These are phyloP conservation scores for Boletus reticulatus DNA, from an alignment of 768 basidiomycete genomes.

Conservation along the genomic window DNA sequence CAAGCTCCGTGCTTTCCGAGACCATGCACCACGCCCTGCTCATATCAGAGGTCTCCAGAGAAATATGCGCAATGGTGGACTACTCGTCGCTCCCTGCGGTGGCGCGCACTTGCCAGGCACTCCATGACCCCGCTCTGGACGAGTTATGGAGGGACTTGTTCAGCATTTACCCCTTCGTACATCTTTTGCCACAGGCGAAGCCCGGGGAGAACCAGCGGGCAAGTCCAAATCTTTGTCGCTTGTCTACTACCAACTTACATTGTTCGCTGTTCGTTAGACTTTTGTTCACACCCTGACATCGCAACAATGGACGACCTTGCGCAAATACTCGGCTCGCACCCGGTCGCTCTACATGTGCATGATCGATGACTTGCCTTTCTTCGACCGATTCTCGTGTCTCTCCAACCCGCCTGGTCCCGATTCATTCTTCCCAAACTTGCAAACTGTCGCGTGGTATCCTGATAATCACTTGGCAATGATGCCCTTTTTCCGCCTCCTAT, in stretches of 20 bases:
- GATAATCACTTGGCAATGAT: conserved; percentile 16
- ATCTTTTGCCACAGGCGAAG: conserved; percentile 6
- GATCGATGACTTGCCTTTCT: conserved; percentile 15
- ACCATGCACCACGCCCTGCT: conserved; percentile 23
- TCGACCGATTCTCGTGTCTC: conserved; percentile 10
- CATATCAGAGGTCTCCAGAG: conserved; percentile 19
- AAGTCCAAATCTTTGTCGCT: background rate
- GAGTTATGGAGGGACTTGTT: conserved; percentile 25
- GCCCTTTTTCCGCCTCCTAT: conserved; percentile 23
- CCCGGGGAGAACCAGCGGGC: conserved; percentile 9
- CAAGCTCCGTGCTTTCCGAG: too few relatives aligned
- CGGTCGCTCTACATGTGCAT: conserved; percentile 20
- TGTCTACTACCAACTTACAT: background rate
- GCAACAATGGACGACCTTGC: conserved; percentile 18
- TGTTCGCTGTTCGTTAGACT: background rate
- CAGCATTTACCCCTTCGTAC: conserved; percentile 19
- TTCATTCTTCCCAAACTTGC: conserved; percentile 24
- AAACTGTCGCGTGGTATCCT: conserved; percentile 22
- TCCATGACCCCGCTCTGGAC: conserved; percentile 24
- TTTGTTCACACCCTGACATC: background rate
- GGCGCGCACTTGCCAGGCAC: conserved; percentile 23
- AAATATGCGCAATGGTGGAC: conserved; percentile 16
- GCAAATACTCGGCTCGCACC: conserved; percentile 19
- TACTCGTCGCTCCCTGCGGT: conserved; percentile 18
- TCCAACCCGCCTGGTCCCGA: conserved; percentile 9